Conservation (phyloP, 208 protist species). For the Acanthamoeba sp. region DNA sequence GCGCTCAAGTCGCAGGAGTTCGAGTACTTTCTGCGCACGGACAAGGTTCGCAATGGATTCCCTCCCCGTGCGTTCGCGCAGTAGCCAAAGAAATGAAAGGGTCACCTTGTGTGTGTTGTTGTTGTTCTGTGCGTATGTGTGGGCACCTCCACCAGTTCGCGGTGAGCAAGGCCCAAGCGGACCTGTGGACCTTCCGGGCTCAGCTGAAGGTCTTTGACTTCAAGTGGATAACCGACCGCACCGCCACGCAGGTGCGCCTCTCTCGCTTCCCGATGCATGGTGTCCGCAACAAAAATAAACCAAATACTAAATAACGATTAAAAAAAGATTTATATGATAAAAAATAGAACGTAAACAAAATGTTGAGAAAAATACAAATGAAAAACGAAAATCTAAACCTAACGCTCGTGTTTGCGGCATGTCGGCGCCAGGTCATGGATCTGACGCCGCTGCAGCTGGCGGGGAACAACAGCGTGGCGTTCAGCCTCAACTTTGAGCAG, state of each 20-base stretch:
- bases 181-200: background rate
- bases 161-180: conserved; percentile 29
- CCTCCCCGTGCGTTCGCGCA: no score
- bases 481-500: conserved; percentile 7
- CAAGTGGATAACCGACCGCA: conserved; percentile 14
- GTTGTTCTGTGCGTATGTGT: no score
- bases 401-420: background rate
- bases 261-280: no score
- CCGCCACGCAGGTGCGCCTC: background rate
- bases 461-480: background rate
- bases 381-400: no score
- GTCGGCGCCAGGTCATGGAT: background rate
- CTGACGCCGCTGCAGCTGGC: conserved; percentile 39
- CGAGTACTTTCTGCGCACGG: conserved; percentile 5
- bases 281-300: no score
- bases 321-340: no score
- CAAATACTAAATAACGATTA: no score
- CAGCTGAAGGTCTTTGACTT: conserved; percentile 46
- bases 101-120: no score
- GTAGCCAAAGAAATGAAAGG: no score
- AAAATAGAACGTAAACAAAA: no score
- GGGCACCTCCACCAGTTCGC: background rate
- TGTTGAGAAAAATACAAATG: no score
- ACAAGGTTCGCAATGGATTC: conserved; percentile 20
- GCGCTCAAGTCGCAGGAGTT: background rate